Conservation (phyloP, 495 filamentous ascomycete species). For the Cercophora newfieldiana region DNA sequence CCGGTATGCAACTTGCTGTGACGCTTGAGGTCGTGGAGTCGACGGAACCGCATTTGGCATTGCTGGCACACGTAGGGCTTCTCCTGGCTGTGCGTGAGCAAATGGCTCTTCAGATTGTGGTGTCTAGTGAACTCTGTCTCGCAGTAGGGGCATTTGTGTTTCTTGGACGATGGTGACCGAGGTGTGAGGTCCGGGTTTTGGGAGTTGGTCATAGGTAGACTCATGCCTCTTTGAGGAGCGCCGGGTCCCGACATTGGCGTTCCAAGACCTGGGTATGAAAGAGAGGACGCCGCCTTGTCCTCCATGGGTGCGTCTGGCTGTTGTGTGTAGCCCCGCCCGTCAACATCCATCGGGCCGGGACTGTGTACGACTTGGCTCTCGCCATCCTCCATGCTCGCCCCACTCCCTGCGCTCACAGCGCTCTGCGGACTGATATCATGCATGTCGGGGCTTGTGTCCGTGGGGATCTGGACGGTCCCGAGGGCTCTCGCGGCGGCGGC, state of each 20-base stretch:
- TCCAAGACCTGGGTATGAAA: constrained; percentile 46
- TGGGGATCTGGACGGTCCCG: constrained; percentile 38
- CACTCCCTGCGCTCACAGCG: constrained; percentile 38
- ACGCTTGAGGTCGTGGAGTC: constrained; percentile 92
- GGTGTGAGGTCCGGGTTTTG: constrained; percentile 48
- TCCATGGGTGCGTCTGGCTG: constrained; percentile 51
- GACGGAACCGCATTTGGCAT: constrained; percentile 85
- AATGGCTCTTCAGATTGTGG: constrained; percentile 98
- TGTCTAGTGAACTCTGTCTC: constrained; percentile 95
- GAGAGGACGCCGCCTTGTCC: constrained; percentile 47
- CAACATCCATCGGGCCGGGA: constrained; percentile 46
- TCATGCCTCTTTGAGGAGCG: constrained; percentile 65
- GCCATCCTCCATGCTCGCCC: constrained; percentile 39
- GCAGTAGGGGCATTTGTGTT: constrained; percentile 96
- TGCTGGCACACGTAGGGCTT: constrained; percentile 92
- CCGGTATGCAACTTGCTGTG: constrained; percentile 96
- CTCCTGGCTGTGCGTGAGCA: constrained; percentile 97
- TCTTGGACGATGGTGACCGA: constrained; percentile 69
- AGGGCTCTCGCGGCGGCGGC: constrained; percentile 30
- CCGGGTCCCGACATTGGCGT: constrained; percentile 42
- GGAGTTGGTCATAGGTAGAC: constrained; percentile 69
- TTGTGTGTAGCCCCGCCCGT: constrained; percentile 38
- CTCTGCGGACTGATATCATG: constrained; percentile 46
- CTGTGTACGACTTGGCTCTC: constrained; percentile 41
- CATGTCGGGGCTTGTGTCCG: constrained; percentile 31